Percentiles rank a stretch among this genome's conserved stretches.
phyloP scores from a whole-genome alignment of 2,329 filamentous ascomycete species.

The Verticillium dahliae region DNA sequence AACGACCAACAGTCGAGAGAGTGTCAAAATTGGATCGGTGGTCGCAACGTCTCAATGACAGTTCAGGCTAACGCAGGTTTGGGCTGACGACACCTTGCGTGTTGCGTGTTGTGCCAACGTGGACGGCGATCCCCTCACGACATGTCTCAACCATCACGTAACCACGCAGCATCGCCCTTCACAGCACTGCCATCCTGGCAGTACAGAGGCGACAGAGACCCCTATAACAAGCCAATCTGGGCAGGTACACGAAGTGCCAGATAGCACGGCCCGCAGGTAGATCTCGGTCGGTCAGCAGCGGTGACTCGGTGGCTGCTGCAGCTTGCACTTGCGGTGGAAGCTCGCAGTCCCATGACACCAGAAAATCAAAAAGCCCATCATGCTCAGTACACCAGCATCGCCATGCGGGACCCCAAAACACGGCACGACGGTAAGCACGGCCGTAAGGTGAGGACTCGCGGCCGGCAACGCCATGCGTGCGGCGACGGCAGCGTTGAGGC shows the following conservation, averaged over 20 bases:
- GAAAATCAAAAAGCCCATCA: not conserved
- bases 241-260: not conserved
- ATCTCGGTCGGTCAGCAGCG: not conserved
- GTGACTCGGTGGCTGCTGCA: not conserved
- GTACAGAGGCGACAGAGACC: not conserved
- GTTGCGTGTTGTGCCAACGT: not conserved
- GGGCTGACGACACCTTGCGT: not conserved
- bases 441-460: not conserved
- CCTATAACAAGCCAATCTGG: not conserved
- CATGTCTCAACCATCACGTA: not conserved
- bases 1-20: not conserved
- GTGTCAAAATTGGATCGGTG: not conserved
- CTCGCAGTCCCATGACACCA: not conserved
- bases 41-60: not conserved
- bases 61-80: not conserved
- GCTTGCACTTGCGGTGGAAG: not conserved
- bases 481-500: not conserved
- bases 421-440: not conserved
- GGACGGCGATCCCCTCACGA: not conserved
- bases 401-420: not conserved
- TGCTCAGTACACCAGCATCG: not conserved
- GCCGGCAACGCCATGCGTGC: not conserved
- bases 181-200: not conserved
- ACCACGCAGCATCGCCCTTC: not conserved
- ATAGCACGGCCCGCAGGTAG: not conserved